Percentiles rank a stretch among this genome's conserved stretches.
phyloP scores from a whole-genome alignment of 352 stramenopile genomes.

The Pythium phragmiticola region DNA sequence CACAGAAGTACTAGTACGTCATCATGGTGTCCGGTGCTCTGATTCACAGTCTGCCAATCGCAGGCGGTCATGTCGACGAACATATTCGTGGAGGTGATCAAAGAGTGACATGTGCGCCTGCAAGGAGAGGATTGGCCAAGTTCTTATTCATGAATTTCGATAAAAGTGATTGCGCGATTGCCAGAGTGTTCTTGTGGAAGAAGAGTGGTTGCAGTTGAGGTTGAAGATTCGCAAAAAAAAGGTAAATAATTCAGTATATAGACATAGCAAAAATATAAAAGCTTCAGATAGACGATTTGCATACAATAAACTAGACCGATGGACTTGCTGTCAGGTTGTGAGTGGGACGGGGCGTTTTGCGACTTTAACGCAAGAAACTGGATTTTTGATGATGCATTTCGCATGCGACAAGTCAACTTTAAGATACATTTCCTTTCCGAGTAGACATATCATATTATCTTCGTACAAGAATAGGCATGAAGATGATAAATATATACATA shows the following conservation, averaged over 20 bases:
- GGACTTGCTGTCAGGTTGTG: not conserved
- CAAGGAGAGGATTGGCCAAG: too few species aligned
- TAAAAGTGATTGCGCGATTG: slow-evolving; percentile 8
- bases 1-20: too few species aligned
- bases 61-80: too few species aligned
- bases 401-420: slow-evolving; percentile 15
- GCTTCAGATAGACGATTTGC: not conserved
- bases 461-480: slow-evolving; percentile 7
- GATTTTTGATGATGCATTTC: not conserved
- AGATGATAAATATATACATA: not conserved
- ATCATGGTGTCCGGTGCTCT: too few species aligned
- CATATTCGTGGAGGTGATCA: too few species aligned
- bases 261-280: not conserved
- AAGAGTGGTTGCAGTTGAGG: slow-evolving; percentile 1
- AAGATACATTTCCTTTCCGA: not conserved
- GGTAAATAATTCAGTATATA: not conserved
- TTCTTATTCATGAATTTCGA: too few species aligned
- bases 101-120: too few species aligned
- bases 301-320: not conserved
- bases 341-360: slow-evolving; percentile 8
- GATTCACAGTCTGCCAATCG: too few species aligned
- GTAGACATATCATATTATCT: not conserved
- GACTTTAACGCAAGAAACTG: slow-evolving; percentile 9
- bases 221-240: slow-evolving; percentile 17
- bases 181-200: not conserved